Evolutionary conservation across 805 yeast genomes (phyloP).

Genomic region (Ascoidea tarda): DNA sequence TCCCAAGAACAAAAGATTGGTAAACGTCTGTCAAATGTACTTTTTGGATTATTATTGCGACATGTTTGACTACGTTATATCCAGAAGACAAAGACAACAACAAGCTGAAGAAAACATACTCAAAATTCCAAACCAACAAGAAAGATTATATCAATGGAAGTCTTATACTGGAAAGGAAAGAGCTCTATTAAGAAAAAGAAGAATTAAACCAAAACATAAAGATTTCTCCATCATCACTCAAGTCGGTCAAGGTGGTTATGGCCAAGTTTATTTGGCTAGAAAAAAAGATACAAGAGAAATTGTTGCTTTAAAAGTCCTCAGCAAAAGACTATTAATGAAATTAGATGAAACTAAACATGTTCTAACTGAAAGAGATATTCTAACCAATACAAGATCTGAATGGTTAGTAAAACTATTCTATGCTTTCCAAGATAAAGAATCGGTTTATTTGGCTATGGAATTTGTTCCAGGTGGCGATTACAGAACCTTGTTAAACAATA

Average conservation of each 20-base stretch:
- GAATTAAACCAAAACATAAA: conserved; percentile 85
- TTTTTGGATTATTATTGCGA: conserved; percentile 94
- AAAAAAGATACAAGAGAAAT: conserved; percentile 91
- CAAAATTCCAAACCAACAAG: conserved; percentile 15
- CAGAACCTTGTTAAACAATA: conserved; percentile 84
- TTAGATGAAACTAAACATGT: conserved; percentile 94
- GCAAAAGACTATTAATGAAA: conserved; percentile 72
- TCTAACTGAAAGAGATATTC: conserved; percentile 87
- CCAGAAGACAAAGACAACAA: conserved; percentile 68
- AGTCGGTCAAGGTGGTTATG: conserved; percentile 99
- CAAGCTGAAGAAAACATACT: conserved; percentile 41
- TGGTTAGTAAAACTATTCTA: conserved; percentile 92
- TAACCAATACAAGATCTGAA: conserved; percentile 89
- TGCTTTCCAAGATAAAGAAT: conserved; percentile 88
- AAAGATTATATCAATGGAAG: conserved; percentile 51
- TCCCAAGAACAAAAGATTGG: conserved; percentile 71
- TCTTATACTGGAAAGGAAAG: conserved; percentile 76
- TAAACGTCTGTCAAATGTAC: conserved; percentile 86
- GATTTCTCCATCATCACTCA: conserved; percentile 96
- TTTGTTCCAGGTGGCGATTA: conserved; percentile 99
- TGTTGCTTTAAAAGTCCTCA: conserved; percentile 86
- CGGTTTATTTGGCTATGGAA: conserved; percentile 94
- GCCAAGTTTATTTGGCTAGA: conserved; percentile 93
- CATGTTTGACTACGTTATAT: conserved; percentile 82
- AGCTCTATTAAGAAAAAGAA: conserved; percentile 70